Base-by-base conservation (phyloP, 2,329 filamentous ascomycete species). In the Epicoccum nigrum region DNA sequence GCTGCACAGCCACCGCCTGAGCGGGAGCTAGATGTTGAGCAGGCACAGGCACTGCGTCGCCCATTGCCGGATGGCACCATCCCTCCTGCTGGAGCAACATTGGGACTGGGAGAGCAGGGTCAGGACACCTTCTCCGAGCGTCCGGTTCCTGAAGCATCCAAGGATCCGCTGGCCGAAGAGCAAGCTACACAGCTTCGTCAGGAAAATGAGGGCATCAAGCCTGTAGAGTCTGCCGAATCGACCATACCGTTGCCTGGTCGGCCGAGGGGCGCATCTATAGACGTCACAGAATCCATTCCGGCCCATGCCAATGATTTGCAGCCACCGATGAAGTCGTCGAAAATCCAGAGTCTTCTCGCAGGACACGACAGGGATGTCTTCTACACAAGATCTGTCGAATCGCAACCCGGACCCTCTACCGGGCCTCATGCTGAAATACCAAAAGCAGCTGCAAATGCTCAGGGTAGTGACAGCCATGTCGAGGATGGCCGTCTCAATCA, bases 341-440 rank as follows among this genome's bases (percentile, higher is more conserved):
- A 56, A 16, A 55, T 63, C 2, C 54, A 59, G 31, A 68, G 65
- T 52, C 55, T 70, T 45, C 60, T 68, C 48, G 43, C 71, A 56
- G 73, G 74, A 16, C 72, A 79, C 28, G 81, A 81, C 56, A 74
- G 79, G 51, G 83, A 86, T 64, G 79, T 81, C 9, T 86, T 84
- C 67, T 83, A 82, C 58, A 69, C 77, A 17, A 79, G 79, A 37
- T 77, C 81, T 6, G 74, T 71, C 17, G 71, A 77, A 40, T 73
- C 74, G 7, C 76, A 77, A 23, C 72, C 78, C 4, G 74, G 79
- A 4, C 55, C 79, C 7, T 83, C 82, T 3, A 79, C 81, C 7
- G 67, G 83, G 23, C 83, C 84, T 9, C 74, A 77, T 39, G 72
- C 79, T 6, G 83, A 83, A 58, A 73, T 87, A 48, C 85, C 84